A percentile compares a stretch with the other conserved stretches of the same genome.
Evolutionary conservation across 2,329 filamentous ascomycete genomes (phyloP).

Genomic region (Aspergillus piperis): DNA sequence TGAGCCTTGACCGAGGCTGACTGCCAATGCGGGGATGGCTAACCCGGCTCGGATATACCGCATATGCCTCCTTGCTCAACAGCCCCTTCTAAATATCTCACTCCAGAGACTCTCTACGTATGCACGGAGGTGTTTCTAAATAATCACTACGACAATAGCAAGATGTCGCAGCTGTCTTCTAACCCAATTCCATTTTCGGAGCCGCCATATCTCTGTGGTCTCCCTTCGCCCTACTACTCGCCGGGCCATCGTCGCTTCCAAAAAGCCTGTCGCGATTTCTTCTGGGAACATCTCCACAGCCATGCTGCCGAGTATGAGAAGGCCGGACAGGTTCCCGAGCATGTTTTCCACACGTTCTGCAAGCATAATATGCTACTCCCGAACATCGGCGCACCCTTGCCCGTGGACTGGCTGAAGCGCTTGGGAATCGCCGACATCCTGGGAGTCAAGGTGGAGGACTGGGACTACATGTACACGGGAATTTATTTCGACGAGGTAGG

Average conservation of each 20-base stretch:
- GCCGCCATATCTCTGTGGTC: slow-evolving; percentile 68
- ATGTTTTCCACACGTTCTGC: slow-evolving; percentile 66
- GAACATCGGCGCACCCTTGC: slow-evolving; percentile 67
- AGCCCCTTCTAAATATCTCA: no score
- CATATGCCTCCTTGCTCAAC: no score
- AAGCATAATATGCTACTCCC: slow-evolving; percentile 70
- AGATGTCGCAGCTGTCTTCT: neutral
- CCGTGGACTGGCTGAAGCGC: slow-evolving; percentile 66
- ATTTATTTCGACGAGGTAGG: slow-evolving; percentile 69
- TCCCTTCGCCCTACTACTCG: slow-evolving; percentile 72
- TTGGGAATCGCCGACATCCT: slow-evolving; percentile 67
- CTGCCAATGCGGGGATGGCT: no score
- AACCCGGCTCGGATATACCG: no score
- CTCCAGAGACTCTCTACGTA: no score
- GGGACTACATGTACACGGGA: slow-evolving; percentile 68
- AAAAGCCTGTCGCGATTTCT: slow-evolving; percentile 66
- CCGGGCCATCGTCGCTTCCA: slow-evolving; percentile 67
- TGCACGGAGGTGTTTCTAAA: neutral
- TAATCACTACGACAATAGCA: neutral
- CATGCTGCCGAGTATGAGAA: slow-evolving; percentile 71
- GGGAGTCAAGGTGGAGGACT: slow-evolving; percentile 70
- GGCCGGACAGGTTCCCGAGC: slow-evolving; percentile 61
- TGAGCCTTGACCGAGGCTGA: no score
- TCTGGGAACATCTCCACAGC: slow-evolving; percentile 62
- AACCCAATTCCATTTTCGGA: slow-evolving; percentile 66